A percentile compares a stretch with the other conserved stretches of the same genome.
Evolutionary conservation across 164 flowering plant genomes (phyloP).

Genomic region (Liquidambar formosana): DNA sequence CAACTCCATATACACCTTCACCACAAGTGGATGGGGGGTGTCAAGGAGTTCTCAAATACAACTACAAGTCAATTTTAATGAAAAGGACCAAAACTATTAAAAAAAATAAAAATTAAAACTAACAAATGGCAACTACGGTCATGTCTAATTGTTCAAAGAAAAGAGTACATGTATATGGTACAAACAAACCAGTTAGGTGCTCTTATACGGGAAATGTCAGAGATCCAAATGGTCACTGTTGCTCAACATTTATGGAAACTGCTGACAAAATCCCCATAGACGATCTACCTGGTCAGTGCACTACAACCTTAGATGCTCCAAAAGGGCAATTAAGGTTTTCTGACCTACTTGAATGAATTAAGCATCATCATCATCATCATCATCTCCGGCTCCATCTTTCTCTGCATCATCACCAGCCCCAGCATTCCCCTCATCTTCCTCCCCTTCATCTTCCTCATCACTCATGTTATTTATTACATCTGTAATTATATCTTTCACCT

Average conservation of each 20-base stretch:
- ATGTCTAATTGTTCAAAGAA: background rate
- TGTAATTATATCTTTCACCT: constrained; percentile 65
- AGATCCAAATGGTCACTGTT: constrained; percentile 1
- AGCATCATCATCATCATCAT: constrained; percentile 33
- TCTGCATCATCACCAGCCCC: constrained; percentile 27
- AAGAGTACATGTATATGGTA: constrained; percentile 14
- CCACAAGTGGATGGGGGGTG: background rate
- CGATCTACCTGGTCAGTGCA: constrained; percentile 6
- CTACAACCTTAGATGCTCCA: background rate
- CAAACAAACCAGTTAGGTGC: constrained; percentile 17
- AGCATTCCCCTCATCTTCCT: constrained; percentile 33
- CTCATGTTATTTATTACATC: constrained; percentile 66
- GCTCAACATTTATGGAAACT: background rate
- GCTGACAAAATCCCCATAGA: background rate
- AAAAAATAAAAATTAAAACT: background rate
- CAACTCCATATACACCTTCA: background rate
- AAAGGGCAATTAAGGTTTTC: background rate
- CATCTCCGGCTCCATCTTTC: constrained; percentile 18
- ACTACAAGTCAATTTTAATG: constrained; percentile 1
- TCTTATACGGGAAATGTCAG: background rate
- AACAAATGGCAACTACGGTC: background rate
- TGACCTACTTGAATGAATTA: constrained; percentile 7
- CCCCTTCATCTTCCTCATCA: constrained; percentile 66
- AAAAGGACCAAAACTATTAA: background rate
- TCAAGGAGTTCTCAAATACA: background rate